A percentile compares a stretch with the other conserved stretches of the same genome.
These are phyloP conservation scores for Cryptococcus depauperatus DNA, from an alignment of 1,284 basidiomycete species.

Conservation along the genomic window DNA sequence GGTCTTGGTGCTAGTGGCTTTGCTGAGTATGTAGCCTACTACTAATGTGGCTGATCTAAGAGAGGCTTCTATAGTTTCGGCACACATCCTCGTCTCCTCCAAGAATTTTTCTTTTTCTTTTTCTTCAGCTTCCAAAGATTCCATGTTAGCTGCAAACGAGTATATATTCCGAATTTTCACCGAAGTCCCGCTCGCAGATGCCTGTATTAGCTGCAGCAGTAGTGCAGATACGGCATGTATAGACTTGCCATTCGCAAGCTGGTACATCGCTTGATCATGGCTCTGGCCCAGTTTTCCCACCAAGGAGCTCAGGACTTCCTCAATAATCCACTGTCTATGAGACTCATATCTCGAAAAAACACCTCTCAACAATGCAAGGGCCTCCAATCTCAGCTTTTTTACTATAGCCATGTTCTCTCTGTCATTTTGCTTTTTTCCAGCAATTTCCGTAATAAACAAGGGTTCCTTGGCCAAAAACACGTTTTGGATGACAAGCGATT, in stretches of 20 bases:
- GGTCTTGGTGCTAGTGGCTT: constrained; percentile 54
- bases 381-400: constrained; percentile 71
- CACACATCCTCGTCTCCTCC: constrained; percentile 34
- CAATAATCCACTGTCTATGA: constrained; percentile 90
- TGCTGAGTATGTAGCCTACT: constrained; percentile 63
- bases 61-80: constrained; percentile 54
- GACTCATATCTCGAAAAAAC: constrained; percentile 83
- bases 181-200: constrained; percentile 69
- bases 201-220: constrained; percentile 89
- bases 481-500: constrained; percentile 76
- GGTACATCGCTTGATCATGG: constrained; percentile 74
- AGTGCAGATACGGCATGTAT: constrained; percentile 89
- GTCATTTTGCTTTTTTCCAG: constrained; percentile 43
- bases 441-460: constrained; percentile 71
- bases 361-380: constrained; percentile 69
- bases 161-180: constrained; percentile 35
- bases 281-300: constrained; percentile 84
- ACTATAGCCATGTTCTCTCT: constrained; percentile 59
- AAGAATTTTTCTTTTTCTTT: constrained; percentile 53
- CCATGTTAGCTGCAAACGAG: constrained; percentile 54
- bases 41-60: constrained; percentile 76
- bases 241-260: constrained; percentile 55
- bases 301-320: constrained; percentile 82
- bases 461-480: constrained; percentile 88
- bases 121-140: constrained; percentile 30